phyloP scores from a whole-genome alignment of 345 rosid genomes.

The thale cress (Arabidopsis thaliana) region TAIR10.1 NC_003071.7:18024501-18025000 shows the following conservation, averaged over 20 bases:
- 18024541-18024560: slow-evolving; percentile 95
- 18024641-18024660: slow-evolving; percentile 98
- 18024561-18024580: slow-evolving; percentile 82
- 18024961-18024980: slow-evolving; percentile 94
- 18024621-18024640: slow-evolving; percentile 93
- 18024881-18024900: background rate
- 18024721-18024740: slow-evolving; percentile 9
- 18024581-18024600: slow-evolving; percentile 65
- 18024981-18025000: slow-evolving; percentile 95
- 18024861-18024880: background rate
- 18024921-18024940: background rate
- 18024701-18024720: slow-evolving; percentile 9
- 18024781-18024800: slow-evolving; percentile 67
- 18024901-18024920: background rate
- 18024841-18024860: slow-evolving; percentile 60
- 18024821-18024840: slow-evolving; percentile 96
- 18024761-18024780: slow-evolving; percentile 54
- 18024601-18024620: slow-evolving; percentile 80
- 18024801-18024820: slow-evolving; percentile 82
- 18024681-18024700: slow-evolving; percentile 10
- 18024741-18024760: slow-evolving; percentile 20
- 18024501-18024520: slow-evolving; percentile 8
- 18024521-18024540: slow-evolving; percentile 85
- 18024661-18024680: slow-evolving; percentile 32
- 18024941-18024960: slow-evolving; percentile 43